Conservation (phyloP, 2,329 filamentous ascomycete species). For the Pseudogymnoascus sp. region DNA sequence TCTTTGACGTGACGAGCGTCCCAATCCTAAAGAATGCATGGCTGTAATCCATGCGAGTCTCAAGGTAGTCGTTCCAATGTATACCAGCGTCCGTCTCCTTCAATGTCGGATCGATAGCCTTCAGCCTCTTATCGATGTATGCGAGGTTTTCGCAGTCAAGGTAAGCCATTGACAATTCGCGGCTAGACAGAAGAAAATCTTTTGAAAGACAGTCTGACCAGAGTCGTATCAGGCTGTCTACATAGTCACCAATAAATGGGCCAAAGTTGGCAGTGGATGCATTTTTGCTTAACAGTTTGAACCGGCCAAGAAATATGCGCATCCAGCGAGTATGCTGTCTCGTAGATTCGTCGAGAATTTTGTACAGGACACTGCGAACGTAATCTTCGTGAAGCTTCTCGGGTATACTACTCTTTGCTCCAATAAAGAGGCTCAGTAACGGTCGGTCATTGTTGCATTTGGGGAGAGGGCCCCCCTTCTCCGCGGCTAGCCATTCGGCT, state of each 20-base stretch:
- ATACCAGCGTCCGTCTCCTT: not conserved
- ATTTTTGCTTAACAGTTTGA: not conserved
- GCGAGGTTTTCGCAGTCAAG: not conserved
- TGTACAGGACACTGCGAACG: not conserved
- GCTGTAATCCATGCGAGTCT: not conserved
- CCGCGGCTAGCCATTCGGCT: not conserved
- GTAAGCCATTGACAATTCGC: not conserved
- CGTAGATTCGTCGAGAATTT: not conserved
- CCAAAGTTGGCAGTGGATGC: too few species aligned
- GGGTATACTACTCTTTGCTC: not conserved
- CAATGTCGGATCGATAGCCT: not conserved
- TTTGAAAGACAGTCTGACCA: not conserved
- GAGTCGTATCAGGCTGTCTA: not conserved
- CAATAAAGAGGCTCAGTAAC: not conserved
- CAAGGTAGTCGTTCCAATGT: not conserved
- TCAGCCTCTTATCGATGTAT: not conserved
- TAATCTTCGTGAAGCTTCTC: not conserved
- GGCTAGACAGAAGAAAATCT: not conserved
- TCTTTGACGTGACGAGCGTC: not conserved
- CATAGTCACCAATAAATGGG: not conserved
- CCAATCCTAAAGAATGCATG: not conserved
- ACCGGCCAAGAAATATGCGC: conserved; percentile 1
- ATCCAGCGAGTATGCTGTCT: not conserved
- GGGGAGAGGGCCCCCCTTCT: not conserved
- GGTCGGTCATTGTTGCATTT: not conserved